Evolutionary conservation across 2,329 filamentous ascomycete species (phyloP), one percentile per base, ranked within the genome.

Genomic region (Simplicillium aogashimaense): DNA sequence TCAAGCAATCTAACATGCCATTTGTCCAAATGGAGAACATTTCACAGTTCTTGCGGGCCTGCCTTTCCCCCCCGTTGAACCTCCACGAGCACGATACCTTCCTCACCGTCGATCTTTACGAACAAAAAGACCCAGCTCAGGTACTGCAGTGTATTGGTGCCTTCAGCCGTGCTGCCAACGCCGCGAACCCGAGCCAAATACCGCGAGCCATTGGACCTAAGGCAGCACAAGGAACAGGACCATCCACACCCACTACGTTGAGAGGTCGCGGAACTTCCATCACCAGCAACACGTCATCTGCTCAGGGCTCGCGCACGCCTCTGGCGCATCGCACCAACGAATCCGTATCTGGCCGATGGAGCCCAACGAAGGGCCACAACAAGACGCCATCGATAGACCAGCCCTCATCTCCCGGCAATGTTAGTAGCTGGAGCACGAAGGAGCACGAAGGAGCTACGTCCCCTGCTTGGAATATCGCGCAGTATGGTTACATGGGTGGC

Each of bases 11-110:
- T 1, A 66, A 79, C 32, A 97, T 97, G 90, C 92, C 92, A 0
- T 98, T 98, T 58, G 90, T 97, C 32, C 92, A 98, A 63, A 97
- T 97, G 89, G 92, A 98, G 62, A 98, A 98, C 59, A 95, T 98
- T 56, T 94, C 89, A 4, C 86, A 94, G 57, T 98, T 95, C 64
- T 78, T 98, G 40, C 80, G 78, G 54, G 88, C 87, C 44, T 94
- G 89, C 67, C 86, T 95, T 62, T 69, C 76, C 38, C 78, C 85
- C 18, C 92, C 92, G 1, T 69, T 98, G 39, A 89, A 81, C 61
- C 78, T 98, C 44, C 88, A 86, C 43, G 81, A 89, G 35, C 92
- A 98, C 67, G 92, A 98, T 63, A 81, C 89, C 50, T 98, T 98
- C 65, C 78, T 97, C 45, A 98, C 92, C 5, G 90, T 98, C 58